phyloP scores from a whole-genome alignment of 2,329 filamentous ascomycete species.

The Fusarium humuli region DNA sequence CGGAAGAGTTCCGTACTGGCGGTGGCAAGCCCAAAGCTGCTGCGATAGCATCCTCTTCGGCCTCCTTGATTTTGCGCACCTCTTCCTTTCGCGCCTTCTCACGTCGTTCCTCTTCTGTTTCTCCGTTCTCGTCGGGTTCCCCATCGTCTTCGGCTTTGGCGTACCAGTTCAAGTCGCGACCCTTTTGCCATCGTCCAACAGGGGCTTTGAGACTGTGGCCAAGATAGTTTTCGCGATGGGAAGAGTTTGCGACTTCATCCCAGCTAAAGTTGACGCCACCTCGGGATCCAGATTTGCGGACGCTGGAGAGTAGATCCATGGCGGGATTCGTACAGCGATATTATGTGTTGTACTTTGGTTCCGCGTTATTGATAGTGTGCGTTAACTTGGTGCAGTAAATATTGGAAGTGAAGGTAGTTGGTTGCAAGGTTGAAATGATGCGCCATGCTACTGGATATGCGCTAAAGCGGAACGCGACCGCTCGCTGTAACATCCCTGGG shows the following conservation, averaged over 20 bases:
- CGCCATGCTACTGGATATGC: constrained; percentile 20
- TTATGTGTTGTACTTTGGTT: neutral
- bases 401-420: neutral
- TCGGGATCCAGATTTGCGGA: constrained; percentile 90
- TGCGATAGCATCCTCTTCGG: constrained; percentile 91
- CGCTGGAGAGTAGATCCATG: constrained; percentile 94
- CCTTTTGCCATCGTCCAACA: constrained; percentile 91
- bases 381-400: neutral
- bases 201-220: constrained; percentile 93
- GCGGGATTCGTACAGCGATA: neutral
- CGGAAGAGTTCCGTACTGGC: constrained; percentile 67
- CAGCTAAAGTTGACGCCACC: constrained; percentile 97
- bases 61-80: constrained; percentile 84
- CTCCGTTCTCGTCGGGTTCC: constrained; percentile 59
- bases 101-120: constrained; percentile 68
- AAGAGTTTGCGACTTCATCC: constrained; percentile 89
- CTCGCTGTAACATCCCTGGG: constrained; percentile 6
- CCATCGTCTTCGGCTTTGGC: constrained; percentile 64
- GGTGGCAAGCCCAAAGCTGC: constrained; percentile 83
- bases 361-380: neutral
- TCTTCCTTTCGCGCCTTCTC: constrained; percentile 78
- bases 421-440: constrained; percentile 17
- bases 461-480: constrained; percentile 32
- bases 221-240: constrained; percentile 89
- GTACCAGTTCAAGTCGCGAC: constrained; percentile 74